Conservation (phyloP, 345 rosid species). For the Pugionium dolabratum region DNA sequence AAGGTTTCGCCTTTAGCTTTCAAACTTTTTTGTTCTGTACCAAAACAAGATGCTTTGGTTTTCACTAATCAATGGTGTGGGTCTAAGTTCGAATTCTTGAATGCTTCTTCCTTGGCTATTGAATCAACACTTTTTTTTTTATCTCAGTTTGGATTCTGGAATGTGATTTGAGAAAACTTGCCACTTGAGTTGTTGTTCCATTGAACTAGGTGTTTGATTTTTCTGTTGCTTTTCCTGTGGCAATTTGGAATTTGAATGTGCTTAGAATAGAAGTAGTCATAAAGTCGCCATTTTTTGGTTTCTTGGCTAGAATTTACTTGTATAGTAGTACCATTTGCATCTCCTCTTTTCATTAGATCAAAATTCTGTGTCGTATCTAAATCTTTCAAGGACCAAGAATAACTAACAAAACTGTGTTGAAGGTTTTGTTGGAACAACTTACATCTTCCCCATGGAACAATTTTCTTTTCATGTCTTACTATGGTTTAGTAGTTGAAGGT, state of each 20-base stretch:
- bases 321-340: not conserved
- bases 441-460: slow-evolving; percentile 91
- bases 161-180: not conserved
- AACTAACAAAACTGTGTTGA: not conserved
- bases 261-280: not conserved
- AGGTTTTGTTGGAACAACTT: slow-evolving; percentile 84
- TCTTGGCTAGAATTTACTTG: not conserved
- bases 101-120: not conserved
- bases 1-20: slow-evolving; percentile 49
- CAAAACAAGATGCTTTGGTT: too few relatives aligned
- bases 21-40: slow-evolving; percentile 3
- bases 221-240: not conserved
- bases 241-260: not conserved
- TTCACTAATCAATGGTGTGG: slow-evolving; percentile 24
- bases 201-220: not conserved
- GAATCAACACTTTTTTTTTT: not conserved
- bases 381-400: not conserved
- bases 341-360: not conserved
- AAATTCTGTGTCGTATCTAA: not conserved
- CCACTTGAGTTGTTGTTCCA: too few relatives aligned
- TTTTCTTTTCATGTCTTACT: slow-evolving; percentile 79
- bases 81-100: not conserved
- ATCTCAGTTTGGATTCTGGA: not conserved
- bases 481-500: slow-evolving; percentile 90
- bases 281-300: not conserved